phyloP scores from a whole-genome alignment of 2,329 filamentous ascomycete genomes.

The Penicillium aurantiogriseum region DNA sequence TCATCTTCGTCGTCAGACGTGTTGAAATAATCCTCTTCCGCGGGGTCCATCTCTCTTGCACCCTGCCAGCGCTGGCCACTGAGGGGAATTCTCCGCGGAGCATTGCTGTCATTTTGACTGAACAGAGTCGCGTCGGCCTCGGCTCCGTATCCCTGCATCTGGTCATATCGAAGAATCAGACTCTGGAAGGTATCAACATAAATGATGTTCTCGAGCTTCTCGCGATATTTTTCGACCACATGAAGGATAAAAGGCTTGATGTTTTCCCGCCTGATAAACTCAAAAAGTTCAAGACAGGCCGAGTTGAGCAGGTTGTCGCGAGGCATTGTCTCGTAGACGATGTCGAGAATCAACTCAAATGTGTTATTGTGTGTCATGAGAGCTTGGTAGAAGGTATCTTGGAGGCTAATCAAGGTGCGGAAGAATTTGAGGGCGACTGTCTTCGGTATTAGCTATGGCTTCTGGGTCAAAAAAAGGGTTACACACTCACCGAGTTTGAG shows the following conservation, averaged over 20 bases:
- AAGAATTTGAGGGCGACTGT: slow-evolving; percentile 89
- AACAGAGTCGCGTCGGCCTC: slow-evolving; percentile 66
- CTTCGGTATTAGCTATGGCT: background rate
- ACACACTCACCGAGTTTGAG: slow-evolving; percentile 72
- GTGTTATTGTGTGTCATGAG: slow-evolving; percentile 79
- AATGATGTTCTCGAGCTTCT: slow-evolving; percentile 70
- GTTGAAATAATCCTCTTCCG: slow-evolving; percentile 94
- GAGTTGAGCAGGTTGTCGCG: slow-evolving; percentile 92
- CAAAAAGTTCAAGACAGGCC: slow-evolving; percentile 89
- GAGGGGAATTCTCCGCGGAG: slow-evolving; percentile 44
- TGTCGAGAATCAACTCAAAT: slow-evolving; percentile 79
- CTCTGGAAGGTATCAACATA: slow-evolving; percentile 83
- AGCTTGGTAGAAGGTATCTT: slow-evolving; percentile 88
- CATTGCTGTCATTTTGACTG: slow-evolving; percentile 66
- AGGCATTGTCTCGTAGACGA: slow-evolving; percentile 81
- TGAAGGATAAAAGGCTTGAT: slow-evolving; percentile 80
- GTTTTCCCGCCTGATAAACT: slow-evolving; percentile 79
- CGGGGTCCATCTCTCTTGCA: slow-evolving; percentile 78
- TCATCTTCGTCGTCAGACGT: slow-evolving; percentile 82
- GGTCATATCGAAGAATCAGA: slow-evolving; percentile 74
- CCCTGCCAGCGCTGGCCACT: slow-evolving; percentile 65
- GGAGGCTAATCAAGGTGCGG: slow-evolving; percentile 76
- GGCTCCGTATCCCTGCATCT: slow-evolving; percentile 66
- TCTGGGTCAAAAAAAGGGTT: background rate
- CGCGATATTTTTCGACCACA: slow-evolving; percentile 78